phyloP scores from a whole-genome alignment of 2,329 filamentous ascomycete genomes.

The Fusarium nanum region DNA sequence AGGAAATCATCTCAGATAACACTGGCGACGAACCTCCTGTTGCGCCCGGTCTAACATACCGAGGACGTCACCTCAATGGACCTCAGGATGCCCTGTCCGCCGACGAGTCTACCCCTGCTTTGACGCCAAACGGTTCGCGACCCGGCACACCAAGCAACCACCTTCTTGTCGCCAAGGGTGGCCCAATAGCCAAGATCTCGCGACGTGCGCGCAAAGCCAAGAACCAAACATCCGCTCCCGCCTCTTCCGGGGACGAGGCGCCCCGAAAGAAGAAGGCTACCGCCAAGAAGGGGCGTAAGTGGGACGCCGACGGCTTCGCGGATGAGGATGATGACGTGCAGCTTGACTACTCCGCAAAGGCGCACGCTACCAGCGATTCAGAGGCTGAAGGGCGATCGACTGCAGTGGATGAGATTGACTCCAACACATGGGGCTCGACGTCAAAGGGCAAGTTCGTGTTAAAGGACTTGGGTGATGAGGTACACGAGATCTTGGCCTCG shows the following conservation, averaged over 20 bases:
- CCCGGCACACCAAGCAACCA: slow-evolving; percentile 80
- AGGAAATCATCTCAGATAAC: slow-evolving; percentile 50
- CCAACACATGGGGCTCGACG: slow-evolving; percentile 86
- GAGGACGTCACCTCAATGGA: slow-evolving; percentile 53
- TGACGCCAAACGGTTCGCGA: slow-evolving; percentile 80
- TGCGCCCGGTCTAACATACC: slow-evolving; percentile 56
- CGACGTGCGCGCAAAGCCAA: slow-evolving; percentile 78
- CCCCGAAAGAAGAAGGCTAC: slow-evolving; percentile 72
- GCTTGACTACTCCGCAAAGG: slow-evolving; percentile 86
- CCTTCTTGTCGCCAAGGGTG: slow-evolving; percentile 75
- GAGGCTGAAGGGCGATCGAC: slow-evolving; percentile 66
- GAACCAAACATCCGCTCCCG: slow-evolving; percentile 73
- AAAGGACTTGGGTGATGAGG: slow-evolving; percentile 92
- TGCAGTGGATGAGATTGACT: slow-evolving; percentile 78
- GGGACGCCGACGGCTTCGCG: slow-evolving; percentile 89
- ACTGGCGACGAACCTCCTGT: slow-evolving; percentile 40
- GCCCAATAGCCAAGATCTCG: slow-evolving; percentile 81
- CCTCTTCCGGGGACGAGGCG: slow-evolving; percentile 87
- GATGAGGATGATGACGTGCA: slow-evolving; percentile 84
- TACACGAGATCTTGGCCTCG: slow-evolving; percentile 86
- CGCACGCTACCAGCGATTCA: slow-evolving; percentile 65
- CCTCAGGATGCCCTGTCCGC: slow-evolving; percentile 62
- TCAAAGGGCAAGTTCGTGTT: slow-evolving; percentile 92
- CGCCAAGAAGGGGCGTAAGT: slow-evolving; percentile 93
- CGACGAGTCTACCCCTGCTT: slow-evolving; percentile 73